phyloP scores from a whole-genome alignment of 2,329 filamentous ascomycete genomes.

The Ascochyta lentis region DNA sequence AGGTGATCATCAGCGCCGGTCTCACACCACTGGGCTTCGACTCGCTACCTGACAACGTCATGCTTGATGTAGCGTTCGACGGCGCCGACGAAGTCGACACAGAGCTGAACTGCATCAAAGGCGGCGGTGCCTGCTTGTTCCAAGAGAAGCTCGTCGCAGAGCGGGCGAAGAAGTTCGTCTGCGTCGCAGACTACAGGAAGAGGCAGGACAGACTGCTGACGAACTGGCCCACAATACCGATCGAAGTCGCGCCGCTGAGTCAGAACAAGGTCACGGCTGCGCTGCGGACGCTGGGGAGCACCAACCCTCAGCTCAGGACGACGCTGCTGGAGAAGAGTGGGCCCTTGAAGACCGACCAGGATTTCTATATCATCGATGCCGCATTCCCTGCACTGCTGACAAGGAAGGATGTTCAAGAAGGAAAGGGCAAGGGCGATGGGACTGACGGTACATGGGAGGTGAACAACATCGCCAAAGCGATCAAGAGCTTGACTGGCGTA shows the following conservation, averaged over 20 bases:
- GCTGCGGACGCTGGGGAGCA: constrained; percentile 75
- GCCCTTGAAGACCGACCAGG: constrained; percentile 83
- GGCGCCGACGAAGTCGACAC: constrained; percentile 97
- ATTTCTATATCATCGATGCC: constrained; percentile 90
- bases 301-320: constrained; percentile 72
- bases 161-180: constrained; percentile 83
- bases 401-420: constrained; percentile 59
- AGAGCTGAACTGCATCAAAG: constrained; percentile 96
- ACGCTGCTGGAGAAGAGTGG: constrained; percentile 80
- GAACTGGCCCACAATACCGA: constrained; percentile 84
- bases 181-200: constrained; percentile 92
- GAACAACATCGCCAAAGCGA: constrained; percentile 71
- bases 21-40: constrained; percentile 80
- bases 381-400: constrained; percentile 78
- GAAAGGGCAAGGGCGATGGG: constrained; percentile 58
- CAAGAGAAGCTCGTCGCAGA: constrained; percentile 96
- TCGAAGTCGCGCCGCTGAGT: constrained; percentile 89
- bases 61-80: constrained; percentile 91
- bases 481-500: constrained; percentile 85
- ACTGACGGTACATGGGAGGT: constrained; percentile 80
- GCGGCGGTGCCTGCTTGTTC: constrained; percentile 94
- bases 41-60: constrained; percentile 67
- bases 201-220: constrained; percentile 75
- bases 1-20: constrained; percentile 81
- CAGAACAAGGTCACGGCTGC: constrained; percentile 77